Evolutionary conservation across 1,284 basidiomycete species (phyloP), one percentile per base, ranked within the genome.

Genomic region (Melampsora larici-populina): DNA sequence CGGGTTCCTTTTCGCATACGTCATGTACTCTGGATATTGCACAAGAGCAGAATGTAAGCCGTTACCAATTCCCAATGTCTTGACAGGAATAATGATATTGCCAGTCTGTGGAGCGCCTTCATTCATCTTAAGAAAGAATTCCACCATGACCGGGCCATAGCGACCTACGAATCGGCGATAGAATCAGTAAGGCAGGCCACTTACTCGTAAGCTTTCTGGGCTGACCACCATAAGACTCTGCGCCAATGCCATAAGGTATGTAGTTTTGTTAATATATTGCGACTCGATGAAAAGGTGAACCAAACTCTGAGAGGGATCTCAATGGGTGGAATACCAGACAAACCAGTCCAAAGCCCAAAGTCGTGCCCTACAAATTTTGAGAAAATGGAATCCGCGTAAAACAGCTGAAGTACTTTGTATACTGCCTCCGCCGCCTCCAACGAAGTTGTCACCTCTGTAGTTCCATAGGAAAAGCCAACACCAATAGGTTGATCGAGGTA

Each of bases 181-280:
- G n/a, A 26, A 40, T 17, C 11, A 62, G 63, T 2, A 64, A 64
- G 48, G 21, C n/a, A n/a, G n/a, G n/a, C n/a, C n/a, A n/a, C n/a
- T n/a, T n/a, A n/a, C n/a, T n/a, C n/a, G n/a, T n/a, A n/a, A n/a
- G n/a, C n/a, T n/a, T n/a, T n/a, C n/a, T n/a, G n/a, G n/a, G n/a
- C n/a, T 13, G 18, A 75, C 73, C 73, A 24, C 73, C 73, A 68
- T 75, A 75, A 43, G 73, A 75, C 29, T 75, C n/a, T n/a, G n/a
- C n/a, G n/a, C n/a, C n/a, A n/a, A n/a, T n/a, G n/a, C n/a, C n/a
- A n/a, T n/a, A n/a, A n/a, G n/a, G n/a, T n/a, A n/a, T n/a, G n/a
- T n/a, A n/a, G n/a, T n/a, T n/a, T n/a, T n/a, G n/a, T n/a, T n/a
- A n/a, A n/a, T n/a, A n/a, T n/a, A n/a, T n/a, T n/a, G n/a, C n/a